Evolutionary conservation across 768 basidiomycete genomes (phyloP).

Genomic region (Mycena pura): DNA sequence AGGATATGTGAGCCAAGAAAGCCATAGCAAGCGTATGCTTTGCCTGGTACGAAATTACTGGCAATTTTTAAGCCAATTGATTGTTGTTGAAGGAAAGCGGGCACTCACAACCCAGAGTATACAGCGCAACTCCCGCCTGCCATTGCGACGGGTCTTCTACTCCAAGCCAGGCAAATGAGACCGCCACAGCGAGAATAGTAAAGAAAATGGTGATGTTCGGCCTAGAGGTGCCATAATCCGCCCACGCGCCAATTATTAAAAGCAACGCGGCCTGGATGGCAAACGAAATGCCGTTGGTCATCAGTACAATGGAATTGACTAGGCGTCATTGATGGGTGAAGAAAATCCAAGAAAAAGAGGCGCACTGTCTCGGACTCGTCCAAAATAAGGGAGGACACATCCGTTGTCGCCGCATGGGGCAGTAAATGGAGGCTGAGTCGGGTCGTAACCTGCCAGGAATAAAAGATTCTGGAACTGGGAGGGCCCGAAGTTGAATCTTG

Average conservation of each 20-base stretch:
- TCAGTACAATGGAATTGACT: constrained; percentile 81
- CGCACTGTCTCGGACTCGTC: constrained; percentile 64
- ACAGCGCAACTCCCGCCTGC: constrained; percentile 65
- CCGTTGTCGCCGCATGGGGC: constrained; percentile 56
- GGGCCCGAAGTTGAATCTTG: constrained; percentile 69
- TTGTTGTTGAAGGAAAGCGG: neutral
- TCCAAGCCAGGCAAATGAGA: constrained; percentile 82
- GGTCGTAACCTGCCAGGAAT: constrained; percentile 77
- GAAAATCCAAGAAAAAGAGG: constrained; percentile 11
- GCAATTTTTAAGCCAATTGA: constrained; percentile 17
- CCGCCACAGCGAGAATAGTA: constrained; percentile 66
- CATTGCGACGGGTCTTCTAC: constrained; percentile 70
- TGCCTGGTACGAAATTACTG: constrained; percentile 78
- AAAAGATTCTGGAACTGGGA: constrained; percentile 79
- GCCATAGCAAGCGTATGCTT: neutral
- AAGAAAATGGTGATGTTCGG: constrained; percentile 83
- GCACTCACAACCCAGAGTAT: constrained; percentile 66
- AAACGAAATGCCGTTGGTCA: constrained; percentile 83
- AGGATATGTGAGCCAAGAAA: neutral
- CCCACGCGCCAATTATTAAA: constrained; percentile 76
- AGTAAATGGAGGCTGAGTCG: constrained; percentile 59
- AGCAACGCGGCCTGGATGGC: constrained; percentile 75
- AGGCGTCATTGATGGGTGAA: neutral
- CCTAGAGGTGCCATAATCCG: constrained; percentile 73
- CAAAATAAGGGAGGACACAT: constrained; percentile 74